Evolutionary conservation across 1,284 basidiomycete genomes (phyloP), one percentile per base, ranked within the genome.

Genomic region (Moesziomyces antarcticus): DNA sequence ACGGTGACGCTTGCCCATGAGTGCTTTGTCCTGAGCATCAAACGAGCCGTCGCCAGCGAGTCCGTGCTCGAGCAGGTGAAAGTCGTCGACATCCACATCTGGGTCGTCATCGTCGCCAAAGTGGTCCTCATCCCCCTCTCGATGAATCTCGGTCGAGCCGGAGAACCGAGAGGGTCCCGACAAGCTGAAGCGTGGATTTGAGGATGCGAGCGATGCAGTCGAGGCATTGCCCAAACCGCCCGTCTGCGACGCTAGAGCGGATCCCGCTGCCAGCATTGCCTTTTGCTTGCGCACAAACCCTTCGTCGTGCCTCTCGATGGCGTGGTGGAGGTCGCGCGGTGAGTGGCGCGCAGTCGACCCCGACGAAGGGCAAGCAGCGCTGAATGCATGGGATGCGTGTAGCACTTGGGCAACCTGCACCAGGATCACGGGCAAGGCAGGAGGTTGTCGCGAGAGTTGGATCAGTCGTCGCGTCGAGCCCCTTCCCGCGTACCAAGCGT

Each of bases 281-380:
- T 75, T 57, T 42, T 70, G 63, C 52, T 74, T 76, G 40, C 50
- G 50, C 9, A 79, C 56, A 56, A 65, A 79, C 16, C 63, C 65
- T 21, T 75, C 57, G 48, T 79, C 77, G 47, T 79, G 76, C 18
- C 65, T 50, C 41, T 78, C 77, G 54, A 79, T 71, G 13, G 76
- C 76, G 20, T 77, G 77, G 50, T 77, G 72, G 5, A 79, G 62
- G 43, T 79, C 77, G 21, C 77, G 53, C 5, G 76, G 77, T 16
- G 69, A 73, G 41, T 79, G 77, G 22, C 74, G 54, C 14, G 77
- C 76, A 5, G 62, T 71, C 8, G 62, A 66, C 18, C 70, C 58
- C 10, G 70, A 65, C 5, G 65, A 66, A 14, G 77, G 77, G 45
- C 77, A 79, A 20, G 73, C 73, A 16, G 77, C 77, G 42, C 68